A percentile compares a stretch with the other conserved stretches of the same genome.
These are phyloP conservation scores for Capillidium rhysosporum DNA, from an alignment of 371 early-diverging fungal genomes.

Conservation along the genomic window DNA sequence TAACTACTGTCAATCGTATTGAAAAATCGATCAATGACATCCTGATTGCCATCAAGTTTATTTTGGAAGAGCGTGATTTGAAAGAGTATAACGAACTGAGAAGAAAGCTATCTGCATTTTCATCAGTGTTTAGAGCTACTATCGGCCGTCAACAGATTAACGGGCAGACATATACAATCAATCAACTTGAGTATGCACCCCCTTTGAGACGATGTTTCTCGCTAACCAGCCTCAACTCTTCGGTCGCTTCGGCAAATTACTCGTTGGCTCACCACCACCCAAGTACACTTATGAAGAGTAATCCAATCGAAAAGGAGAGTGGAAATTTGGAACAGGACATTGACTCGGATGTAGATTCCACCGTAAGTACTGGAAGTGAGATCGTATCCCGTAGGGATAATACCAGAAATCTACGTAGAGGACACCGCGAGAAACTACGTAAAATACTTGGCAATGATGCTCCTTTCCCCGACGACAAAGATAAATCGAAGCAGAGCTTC, in stretches of 20 bases:
- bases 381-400: background rate
- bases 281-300: background rate
- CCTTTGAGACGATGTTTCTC: slow-evolving; percentile 2
- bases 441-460: slow-evolving; percentile 17
- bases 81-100: slow-evolving; percentile 7
- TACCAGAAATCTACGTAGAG: background rate
- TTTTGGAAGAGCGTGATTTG: slow-evolving; percentile 18
- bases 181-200: background rate
- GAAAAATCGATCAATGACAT: slow-evolving; percentile 17
- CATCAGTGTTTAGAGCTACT: background rate
- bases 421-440: slow-evolving; percentile 16
- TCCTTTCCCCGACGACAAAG: slow-evolving; percentile 6
- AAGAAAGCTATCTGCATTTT: background rate
- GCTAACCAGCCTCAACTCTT: background rate
- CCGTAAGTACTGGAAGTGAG: background rate
- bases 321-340: background rate
- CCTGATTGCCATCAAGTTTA: slow-evolving; percentile 12
- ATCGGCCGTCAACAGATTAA: background rate
- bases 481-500: slow-evolving; percentile 8
- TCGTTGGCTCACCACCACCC: background rate
- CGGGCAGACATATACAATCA: background rate
- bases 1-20: slow-evolving; percentile 9
- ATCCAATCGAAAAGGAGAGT: no score
- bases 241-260: background rate
- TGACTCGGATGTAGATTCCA: background rate